phyloP scores from a whole-genome alignment of 2,329 filamentous ascomycete genomes.

The Botrytis fabae region DNA sequence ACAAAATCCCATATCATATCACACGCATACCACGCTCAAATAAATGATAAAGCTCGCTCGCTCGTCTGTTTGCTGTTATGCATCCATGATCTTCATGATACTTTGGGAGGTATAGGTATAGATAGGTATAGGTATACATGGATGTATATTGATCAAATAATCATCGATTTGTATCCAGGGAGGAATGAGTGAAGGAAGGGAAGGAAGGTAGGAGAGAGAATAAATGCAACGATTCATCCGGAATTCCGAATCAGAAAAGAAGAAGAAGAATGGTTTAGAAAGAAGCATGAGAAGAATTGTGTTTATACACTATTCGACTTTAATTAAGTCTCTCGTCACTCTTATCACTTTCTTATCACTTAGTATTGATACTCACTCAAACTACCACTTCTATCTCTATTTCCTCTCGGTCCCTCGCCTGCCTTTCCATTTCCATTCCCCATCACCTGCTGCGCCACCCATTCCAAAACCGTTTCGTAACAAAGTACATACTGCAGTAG shows the following conservation, averaged over 20 bases:
- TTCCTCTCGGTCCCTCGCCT: not conserved
- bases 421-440: constrained; percentile 28
- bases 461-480: constrained; percentile 92
- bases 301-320: not conserved
- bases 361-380: not conserved
- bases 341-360: not conserved
- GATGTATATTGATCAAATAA: not conserved
- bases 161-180: not conserved
- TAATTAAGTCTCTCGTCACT: not conserved
- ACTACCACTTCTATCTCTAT: constrained; percentile 9
- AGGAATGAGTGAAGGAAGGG: too few species aligned
- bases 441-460: constrained; percentile 55
- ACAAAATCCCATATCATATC: not conserved
- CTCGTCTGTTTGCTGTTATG: too few species aligned
- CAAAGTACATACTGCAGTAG: constrained; percentile 91
- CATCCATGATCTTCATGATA: too few species aligned
- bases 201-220: too few species aligned
- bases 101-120: too few species aligned
- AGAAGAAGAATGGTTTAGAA: not conserved
- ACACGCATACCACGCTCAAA: not conserved
- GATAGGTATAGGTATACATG: too few species aligned
- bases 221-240: too few species aligned
- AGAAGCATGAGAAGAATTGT: not conserved
- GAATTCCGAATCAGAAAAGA: too few species aligned
- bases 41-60: not conserved